phyloP scores from a whole-genome alignment of 805 yeast species.

The Candida germanica region DNA sequence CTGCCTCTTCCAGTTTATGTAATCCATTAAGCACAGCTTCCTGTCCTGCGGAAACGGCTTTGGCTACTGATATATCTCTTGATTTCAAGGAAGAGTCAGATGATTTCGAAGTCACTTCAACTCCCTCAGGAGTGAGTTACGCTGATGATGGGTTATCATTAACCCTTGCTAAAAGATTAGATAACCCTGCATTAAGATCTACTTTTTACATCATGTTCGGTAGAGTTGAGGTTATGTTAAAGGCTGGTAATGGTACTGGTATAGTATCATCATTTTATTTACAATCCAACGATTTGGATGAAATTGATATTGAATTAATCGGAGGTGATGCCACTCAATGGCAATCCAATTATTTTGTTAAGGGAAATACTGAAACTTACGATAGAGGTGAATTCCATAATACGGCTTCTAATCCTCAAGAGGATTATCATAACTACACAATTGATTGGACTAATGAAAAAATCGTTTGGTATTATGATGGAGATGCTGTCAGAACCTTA shows the following conservation, averaged over 20 bases:
- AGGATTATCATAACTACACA: conserved; percentile 68
- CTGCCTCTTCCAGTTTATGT: conserved; percentile 13
- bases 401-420: conserved; percentile 50
- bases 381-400: conserved; percentile 74
- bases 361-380: conserved; percentile 72
- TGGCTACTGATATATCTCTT: conserved; percentile 52
- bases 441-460: conserved; percentile 74
- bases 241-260: conserved; percentile 75
- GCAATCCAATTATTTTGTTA: conserved; percentile 75
- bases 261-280: conserved; percentile 75
- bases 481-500: conserved; percentile 61
- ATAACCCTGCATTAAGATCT: conserved; percentile 73
- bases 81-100: conserved; percentile 49
- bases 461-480: conserved; percentile 70
- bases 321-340: conserved; percentile 75
- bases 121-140: conserved; percentile 34
- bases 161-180: conserved; percentile 56
- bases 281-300: conserved; percentile 81
- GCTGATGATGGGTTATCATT: conserved; percentile 56
- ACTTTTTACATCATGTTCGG: conserved; percentile 86
- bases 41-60: conserved; percentile 50
- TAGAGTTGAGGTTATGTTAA: conserved; percentile 57
- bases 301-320: conserved; percentile 80
- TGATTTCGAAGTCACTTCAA: conserved; percentile 40
- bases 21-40: conserved; percentile 22